Evolutionary conservation across 2,329 filamentous ascomycete species (phyloP), one percentile per base, ranked within the genome.

Genomic region (Colletotrichum coccodes): DNA sequence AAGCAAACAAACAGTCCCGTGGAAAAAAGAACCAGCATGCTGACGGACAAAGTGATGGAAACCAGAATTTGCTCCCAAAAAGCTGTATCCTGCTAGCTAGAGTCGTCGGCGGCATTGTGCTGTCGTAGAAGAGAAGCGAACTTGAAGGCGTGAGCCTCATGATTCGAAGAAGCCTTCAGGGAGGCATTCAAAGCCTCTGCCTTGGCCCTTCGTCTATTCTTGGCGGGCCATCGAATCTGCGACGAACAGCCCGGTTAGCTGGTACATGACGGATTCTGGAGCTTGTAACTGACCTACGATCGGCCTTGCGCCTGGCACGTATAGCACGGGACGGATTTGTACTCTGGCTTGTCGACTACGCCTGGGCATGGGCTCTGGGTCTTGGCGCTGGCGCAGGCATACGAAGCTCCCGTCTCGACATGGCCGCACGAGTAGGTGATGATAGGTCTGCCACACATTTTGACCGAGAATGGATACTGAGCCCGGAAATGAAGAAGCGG

Each of bases 251-350:
- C 40, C 30, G 3, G 50, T 63, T 26, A 57, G 60, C 34, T 18
- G 60, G 30, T 11, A 30, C 38, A 36, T 42, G 21, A n/a, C 21
- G 21, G 28, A 56, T 36, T 38, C 8, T 47, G 47, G 52, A 50
- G 40, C 14, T 38, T 44, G 59, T 53, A 46, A 70, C 70, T 65
- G 47, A 71, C 68, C 70, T 71, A 71, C 68, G 64, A 49, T 60
- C 38, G 52, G 7, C 67, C 68, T 23, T 59, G 40, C n/a, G 26
- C 21, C 42, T 68, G 60, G 56, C 68, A 70, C 14, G 36, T 46
- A 34, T 50, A 60, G 36, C 70, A 70, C 40, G 49, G 38, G 9
- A 59, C 40, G 30, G 46, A 38, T 28, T 58, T 36, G 11, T 47
- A 46, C 12, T 34, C 42, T 21, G 61, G 59, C 42, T 49, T 64